Conservation (phyloP, 441 rosid genomes). For the Kokia cookei region DNA sequence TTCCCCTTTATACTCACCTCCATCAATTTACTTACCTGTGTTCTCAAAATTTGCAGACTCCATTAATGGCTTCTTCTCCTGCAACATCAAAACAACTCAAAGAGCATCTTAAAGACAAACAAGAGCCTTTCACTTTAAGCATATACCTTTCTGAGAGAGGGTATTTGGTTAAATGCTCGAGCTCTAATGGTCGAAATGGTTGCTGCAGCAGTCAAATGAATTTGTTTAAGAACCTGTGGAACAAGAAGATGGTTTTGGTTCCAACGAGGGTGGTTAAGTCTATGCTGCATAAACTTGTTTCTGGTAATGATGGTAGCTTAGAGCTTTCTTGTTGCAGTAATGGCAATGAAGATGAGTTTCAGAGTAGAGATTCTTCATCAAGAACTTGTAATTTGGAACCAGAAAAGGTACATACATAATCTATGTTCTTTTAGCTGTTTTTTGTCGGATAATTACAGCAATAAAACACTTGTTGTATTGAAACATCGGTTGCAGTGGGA, state of each 20-base stretch:
- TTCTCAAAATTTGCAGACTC: constrained; percentile 1
- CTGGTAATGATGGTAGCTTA: constrained; percentile 4
- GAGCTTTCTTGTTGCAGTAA: constrained; percentile 7
- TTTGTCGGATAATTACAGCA: neutral
- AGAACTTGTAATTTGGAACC: constrained; percentile 1
- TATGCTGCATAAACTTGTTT: constrained; percentile 13
- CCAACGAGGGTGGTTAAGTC: constrained; percentile 19
- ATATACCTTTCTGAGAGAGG: constrained; percentile 23
- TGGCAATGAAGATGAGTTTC: constrained; percentile 10
- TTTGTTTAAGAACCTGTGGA: neutral
- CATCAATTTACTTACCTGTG: neutral
- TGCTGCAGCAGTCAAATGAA: neutral
- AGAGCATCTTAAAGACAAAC: constrained; percentile 32
- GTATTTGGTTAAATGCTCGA: constrained; percentile 3
- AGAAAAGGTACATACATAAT: constrained; percentile 19
- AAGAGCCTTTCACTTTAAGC: constrained; percentile 26
- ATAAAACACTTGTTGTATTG: neutral
- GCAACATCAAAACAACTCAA: constrained; percentile 13
- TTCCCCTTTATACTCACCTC: neutral
- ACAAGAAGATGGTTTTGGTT: neutral
- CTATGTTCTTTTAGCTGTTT: neutral
- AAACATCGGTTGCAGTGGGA: constrained; percentile 12
- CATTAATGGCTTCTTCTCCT: constrained; percentile 15
- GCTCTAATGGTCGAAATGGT: neutral
- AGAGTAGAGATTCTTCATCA: neutral